These are phyloP conservation scores for Leishmania amazonensis DNA, from an alignment of 208 protist species.

Conservation along the genomic window DNA sequence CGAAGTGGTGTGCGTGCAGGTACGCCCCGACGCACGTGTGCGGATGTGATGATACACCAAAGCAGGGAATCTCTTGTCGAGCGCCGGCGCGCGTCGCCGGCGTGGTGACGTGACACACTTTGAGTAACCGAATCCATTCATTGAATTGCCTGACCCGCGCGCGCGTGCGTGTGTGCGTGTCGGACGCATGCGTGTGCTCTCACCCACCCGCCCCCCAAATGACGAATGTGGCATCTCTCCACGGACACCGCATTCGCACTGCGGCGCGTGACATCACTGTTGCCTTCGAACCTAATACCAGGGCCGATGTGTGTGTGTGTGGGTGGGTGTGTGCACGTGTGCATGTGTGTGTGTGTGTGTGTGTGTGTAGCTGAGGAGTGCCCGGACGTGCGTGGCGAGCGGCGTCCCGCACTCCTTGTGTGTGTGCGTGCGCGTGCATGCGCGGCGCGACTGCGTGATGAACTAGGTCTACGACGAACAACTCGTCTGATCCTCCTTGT, in stretches of 20 bases:
- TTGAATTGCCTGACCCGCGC: constrained; percentile 3
- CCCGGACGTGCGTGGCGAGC: no score
- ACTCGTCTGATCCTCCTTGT: constrained; percentile 25
- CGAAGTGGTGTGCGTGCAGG: background rate
- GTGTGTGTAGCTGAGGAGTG: background rate
- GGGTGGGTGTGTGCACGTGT: no score
- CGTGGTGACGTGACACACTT: constrained; percentile 49
- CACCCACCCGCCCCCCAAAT: background rate
- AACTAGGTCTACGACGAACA: constrained; percentile 34
- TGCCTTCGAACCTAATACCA: constrained; percentile 29
- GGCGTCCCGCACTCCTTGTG: no score
- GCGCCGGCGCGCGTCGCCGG: constrained; percentile 17
- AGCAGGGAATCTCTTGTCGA: constrained; percentile 52
- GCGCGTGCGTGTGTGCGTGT: background rate
- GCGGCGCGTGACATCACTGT: constrained; percentile 13
- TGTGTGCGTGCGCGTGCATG: background rate
- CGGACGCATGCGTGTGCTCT: background rate
- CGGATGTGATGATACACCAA: constrained; percentile 35
- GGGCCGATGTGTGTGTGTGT: background rate
- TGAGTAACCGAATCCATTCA: constrained; percentile 35
- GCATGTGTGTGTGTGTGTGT: background rate
- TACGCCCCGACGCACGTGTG: background rate
- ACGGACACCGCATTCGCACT: constrained; percentile 18
- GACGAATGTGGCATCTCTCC: constrained; percentile 24
- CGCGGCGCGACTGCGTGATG: constrained; percentile 27